Base-by-base conservation (phyloP, 495 filamentous ascomycete genomes). In the Tuber magnatum region DNA sequence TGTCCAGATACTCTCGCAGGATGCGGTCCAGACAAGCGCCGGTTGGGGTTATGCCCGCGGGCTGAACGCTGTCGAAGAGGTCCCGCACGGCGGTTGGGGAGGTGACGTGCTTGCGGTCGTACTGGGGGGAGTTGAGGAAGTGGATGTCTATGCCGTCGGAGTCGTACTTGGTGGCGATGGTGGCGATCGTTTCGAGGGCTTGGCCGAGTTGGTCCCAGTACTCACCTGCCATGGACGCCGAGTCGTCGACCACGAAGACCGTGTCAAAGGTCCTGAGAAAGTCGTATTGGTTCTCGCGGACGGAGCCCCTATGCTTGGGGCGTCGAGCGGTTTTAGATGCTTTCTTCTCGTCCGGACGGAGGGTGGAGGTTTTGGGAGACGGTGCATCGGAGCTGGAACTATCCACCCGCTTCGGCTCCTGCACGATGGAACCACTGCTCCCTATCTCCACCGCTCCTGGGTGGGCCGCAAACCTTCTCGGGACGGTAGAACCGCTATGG, bases 181-280 rank as follows among this genome's bases (percentile, higher is more conserved):
- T 92, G 0, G 94, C 88, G 83, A 99, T 94, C 73, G 88, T 86
- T 32, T 88, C 85, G 16, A 99, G 88, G 44, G 92, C 93, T 14
- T 86, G 84, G 51, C 87, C 85, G 42, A 92, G 92, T 84, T 97
- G 93, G 32, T 84, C 83, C 95, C 95, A 99, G 68, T 87, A 88
- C 20, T 83, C 77, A 74, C 91, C 92, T n/a, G 86, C 86, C 95
- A 99, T 99, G 82, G 90, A 93, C 43, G 90, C 88, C 70, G 91
- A 93, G 87, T 99, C 95, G 83, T 99, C 81, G 83, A 99, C 93
- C 0, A 99, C 85, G 85, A 99, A 95, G 73, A 94, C 84, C 42
- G 94, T 98, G 86, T 98, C 93, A 84, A 97, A 98, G 70, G 87
- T 87, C n/a, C 79, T 78, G 40, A 98, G 92, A 84, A 97, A 96